These are phyloP conservation scores for Aquilaria sinensis DNA, from an alignment of 345 rosid genomes.

Conservation along the genomic window DNA sequence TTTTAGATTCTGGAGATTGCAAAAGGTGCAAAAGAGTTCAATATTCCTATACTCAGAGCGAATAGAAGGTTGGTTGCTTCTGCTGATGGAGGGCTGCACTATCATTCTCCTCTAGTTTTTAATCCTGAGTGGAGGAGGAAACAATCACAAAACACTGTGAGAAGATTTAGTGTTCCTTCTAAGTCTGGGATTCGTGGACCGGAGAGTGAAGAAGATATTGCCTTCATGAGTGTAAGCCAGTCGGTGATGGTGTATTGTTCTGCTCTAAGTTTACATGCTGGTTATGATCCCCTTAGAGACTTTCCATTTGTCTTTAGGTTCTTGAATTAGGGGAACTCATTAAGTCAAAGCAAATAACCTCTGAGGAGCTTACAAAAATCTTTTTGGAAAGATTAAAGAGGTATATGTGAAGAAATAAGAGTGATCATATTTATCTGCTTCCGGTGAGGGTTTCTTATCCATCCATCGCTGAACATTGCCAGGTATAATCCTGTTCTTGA, in stretches of 20 bases:
- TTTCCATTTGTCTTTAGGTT: slow-evolving; percentile 34
- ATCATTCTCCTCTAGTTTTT: slow-evolving; percentile 64
- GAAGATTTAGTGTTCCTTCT: slow-evolving; percentile 41
- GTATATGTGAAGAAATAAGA: slow-evolving; percentile 19
- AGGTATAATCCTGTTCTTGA: slow-evolving; percentile 73
- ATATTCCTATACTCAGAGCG: slow-evolving; percentile 47
- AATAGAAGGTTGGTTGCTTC: slow-evolving; percentile 64
- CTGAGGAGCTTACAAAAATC: slow-evolving; percentile 52
- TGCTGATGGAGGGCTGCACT: slow-evolving; percentile 60
- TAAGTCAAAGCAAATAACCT: slow-evolving; percentile 64
- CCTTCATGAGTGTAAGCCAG: slow-evolving; percentile 66
- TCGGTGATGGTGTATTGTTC: not conserved
- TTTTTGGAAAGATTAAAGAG: slow-evolving; percentile 63
- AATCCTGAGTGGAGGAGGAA: slow-evolving; percentile 51
- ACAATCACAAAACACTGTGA: slow-evolving; percentile 13
- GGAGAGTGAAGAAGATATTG: slow-evolving; percentile 56
- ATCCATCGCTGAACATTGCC: slow-evolving; percentile 13
- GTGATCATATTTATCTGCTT: not conserved
- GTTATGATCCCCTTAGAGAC: not conserved
- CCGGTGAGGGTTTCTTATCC: slow-evolving; percentile 3
- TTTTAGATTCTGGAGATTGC: slow-evolving; percentile 45
- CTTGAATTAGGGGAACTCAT: slow-evolving; percentile 77
- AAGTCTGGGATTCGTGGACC: slow-evolving; percentile 35
- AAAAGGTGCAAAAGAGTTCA: slow-evolving; percentile 53
- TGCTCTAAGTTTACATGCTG: not conserved